A percentile compares a stretch with the other conserved stretches of the same genome.
These are phyloP conservation scores for Sherardia arvensis DNA, from an alignment of 257 asterid genomes.

Conservation along the genomic window DNA sequence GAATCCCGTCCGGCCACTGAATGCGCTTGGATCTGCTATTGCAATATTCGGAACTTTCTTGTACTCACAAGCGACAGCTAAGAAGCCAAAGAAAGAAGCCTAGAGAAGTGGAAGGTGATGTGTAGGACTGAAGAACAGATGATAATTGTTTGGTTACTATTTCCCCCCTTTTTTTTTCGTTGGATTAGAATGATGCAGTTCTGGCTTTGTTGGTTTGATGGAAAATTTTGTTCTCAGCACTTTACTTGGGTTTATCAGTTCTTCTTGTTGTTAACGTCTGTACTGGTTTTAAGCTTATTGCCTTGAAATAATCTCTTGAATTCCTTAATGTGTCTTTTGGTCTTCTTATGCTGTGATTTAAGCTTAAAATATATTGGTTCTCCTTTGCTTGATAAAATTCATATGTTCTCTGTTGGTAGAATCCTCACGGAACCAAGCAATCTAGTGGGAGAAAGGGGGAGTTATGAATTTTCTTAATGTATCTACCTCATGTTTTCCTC, in stretches of 20 bases:
- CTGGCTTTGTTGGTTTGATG: too few species aligned
- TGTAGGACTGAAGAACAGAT: constrained; percentile 30
- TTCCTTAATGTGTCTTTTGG: not conserved
- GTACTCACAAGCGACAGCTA: constrained; percentile 80
- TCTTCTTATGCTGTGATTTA: not conserved
- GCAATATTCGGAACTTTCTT: constrained; percentile 80
- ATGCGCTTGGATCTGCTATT: constrained; percentile 84
- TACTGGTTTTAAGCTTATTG: not conserved
- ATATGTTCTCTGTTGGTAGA: too few species aligned
- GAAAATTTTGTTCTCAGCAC: constrained; percentile 3
- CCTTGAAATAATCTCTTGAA: not conserved
- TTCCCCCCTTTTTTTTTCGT: constrained; percentile 7
- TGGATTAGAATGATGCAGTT: constrained; percentile 9
- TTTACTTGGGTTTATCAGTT: not conserved
- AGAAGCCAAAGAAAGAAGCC: constrained; percentile 58
- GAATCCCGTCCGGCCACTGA: constrained; percentile 82
- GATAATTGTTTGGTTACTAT: not conserved
- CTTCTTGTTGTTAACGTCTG: not conserved
- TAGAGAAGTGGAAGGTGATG: constrained; percentile 37
- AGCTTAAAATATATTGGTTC: not conserved
- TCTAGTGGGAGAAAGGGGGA: too few species aligned
- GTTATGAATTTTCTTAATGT: too few species aligned
- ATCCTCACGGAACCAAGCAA: too few species aligned
- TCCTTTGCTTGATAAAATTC: too few species aligned
- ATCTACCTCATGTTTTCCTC: too few species aligned